These are phyloP conservation scores for Fusarium domesticum DNA, from an alignment of 2,329 filamentous ascomycete genomes.

Conservation along the genomic window DNA sequence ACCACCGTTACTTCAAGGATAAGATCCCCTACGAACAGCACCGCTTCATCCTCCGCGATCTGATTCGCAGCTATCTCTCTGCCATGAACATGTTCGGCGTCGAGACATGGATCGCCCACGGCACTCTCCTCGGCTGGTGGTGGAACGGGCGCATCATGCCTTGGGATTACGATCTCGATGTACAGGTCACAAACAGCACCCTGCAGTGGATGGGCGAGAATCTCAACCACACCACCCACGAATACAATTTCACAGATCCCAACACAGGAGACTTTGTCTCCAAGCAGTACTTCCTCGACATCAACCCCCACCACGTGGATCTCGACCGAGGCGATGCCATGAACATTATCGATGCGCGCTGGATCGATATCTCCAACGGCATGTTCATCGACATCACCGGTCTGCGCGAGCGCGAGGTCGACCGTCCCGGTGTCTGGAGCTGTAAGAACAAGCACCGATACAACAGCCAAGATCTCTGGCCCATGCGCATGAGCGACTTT, in stretches of 20 bases:
- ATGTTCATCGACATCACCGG: slow-evolving; percentile 84
- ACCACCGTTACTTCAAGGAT: slow-evolving; percentile 63
- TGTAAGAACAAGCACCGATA: slow-evolving; percentile 82
- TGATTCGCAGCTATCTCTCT: slow-evolving; percentile 71
- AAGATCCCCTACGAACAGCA: slow-evolving; percentile 65
- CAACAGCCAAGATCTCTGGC: slow-evolving; percentile 67
- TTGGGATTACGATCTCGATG: slow-evolving; percentile 83
- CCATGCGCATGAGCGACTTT: slow-evolving; percentile 69
- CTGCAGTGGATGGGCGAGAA: slow-evolving; percentile 62
- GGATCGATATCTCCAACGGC: slow-evolving; percentile 74
- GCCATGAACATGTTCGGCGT: slow-evolving; percentile 62
- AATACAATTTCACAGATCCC: slow-evolving; percentile 47
- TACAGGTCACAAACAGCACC: slow-evolving; percentile 68
- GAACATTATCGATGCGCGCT: slow-evolving; percentile 82
- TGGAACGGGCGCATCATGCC: slow-evolving; percentile 78
- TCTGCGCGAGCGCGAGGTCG: slow-evolving; percentile 62
- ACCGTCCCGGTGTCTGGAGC: slow-evolving; percentile 63
- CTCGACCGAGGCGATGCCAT: slow-evolving; percentile 61
- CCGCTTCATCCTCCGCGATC: slow-evolving; percentile 61
- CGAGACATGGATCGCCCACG: slow-evolving; percentile 86
- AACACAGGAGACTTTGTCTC: slow-evolving; percentile 39
- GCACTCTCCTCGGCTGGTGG: slow-evolving; percentile 83
- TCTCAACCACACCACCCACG: slow-evolving; percentile 66
- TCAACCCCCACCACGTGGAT: slow-evolving; percentile 68
- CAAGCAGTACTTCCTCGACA: slow-evolving; percentile 66